phyloP scores from a whole-genome alignment of 1,284 basidiomycete species.

The Apiotrichum domesticum region DNA sequence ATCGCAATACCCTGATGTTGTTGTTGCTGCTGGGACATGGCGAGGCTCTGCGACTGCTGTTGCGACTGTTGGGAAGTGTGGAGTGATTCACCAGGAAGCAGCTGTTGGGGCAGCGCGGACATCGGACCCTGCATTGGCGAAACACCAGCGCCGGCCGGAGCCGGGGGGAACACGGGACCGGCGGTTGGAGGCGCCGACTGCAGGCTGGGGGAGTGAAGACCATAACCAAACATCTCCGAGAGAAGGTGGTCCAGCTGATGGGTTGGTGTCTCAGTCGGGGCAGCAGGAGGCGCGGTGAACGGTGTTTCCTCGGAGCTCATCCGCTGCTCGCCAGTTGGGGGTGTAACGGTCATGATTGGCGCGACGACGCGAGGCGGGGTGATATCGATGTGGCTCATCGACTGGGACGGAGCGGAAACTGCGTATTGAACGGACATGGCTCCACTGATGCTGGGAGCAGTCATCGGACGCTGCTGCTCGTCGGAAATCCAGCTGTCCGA shows the following conservation, averaged over 20 bases:
- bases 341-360: background rate
- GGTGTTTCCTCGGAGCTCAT: background rate
- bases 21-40: background rate
- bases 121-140: too few relatives aligned
- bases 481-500: background rate
- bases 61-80: background rate
- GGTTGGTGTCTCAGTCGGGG: background rate
- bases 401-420: too few relatives aligned
- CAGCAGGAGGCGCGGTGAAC: background rate
- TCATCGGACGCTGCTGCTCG: background rate
- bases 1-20: background rate
- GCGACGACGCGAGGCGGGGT: background rate
- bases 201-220: background rate
- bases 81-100: background rate
- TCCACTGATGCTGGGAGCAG: too few relatives aligned
- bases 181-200: background rate
- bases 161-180: background rate
- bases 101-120: background rate
- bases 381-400: background rate
- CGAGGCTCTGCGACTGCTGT: too few relatives aligned
- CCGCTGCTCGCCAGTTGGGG: background rate
- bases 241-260: slow-evolving; percentile 8
- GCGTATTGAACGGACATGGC: too few relatives aligned
- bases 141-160: too few relatives aligned
- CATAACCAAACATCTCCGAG: slow-evolving; percentile 12